These are phyloP conservation scores for Ceratobasidium sp. DNA, from an alignment of 1,284 basidiomycete species.

Conservation along the genomic window DNA sequence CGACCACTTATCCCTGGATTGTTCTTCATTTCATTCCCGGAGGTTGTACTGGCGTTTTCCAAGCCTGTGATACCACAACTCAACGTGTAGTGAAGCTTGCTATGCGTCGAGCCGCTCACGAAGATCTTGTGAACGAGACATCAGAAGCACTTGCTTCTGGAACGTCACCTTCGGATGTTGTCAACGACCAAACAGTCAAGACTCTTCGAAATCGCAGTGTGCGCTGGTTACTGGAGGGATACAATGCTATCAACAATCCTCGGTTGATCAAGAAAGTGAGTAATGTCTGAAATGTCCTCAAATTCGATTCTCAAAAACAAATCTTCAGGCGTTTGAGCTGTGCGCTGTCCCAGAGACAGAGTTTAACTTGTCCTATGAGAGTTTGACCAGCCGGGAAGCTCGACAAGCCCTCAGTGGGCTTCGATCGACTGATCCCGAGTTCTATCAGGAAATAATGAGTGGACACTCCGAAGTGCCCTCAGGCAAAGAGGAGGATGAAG, in stretches of 20 bases:
- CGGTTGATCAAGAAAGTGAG: conserved; percentile 41
- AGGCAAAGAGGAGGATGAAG: too few species aligned
- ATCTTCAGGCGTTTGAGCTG: conserved; percentile 41
- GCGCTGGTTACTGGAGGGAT: conserved; percentile 24
- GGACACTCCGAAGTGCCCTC: too few species aligned
- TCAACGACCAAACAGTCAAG: not conserved
- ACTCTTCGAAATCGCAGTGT: conserved; percentile 30
- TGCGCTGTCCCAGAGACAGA: conserved; percentile 28
- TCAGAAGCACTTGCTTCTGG: not conserved
- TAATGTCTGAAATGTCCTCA: not conserved
- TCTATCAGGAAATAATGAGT: not conserved
- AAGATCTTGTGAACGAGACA: conserved; percentile 49
- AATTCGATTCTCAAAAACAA: conserved; percentile 2
- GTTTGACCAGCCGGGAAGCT: conserved; percentile 40
- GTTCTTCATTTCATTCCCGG: conserved; percentile 47
- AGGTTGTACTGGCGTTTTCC: conserved; percentile 48
- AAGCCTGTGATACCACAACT: conserved; percentile 54
- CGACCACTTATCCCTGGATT: conserved; percentile 47
- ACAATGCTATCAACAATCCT: conserved; percentile 28
- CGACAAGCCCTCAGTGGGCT: conserved; percentile 27
- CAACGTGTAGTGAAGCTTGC: conserved; percentile 52
- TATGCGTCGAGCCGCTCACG: conserved; percentile 51
- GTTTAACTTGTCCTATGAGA: conserved; percentile 43
- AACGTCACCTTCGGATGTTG: not conserved
- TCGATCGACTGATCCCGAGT: conserved; percentile 11